A percentile compares a stretch with the other conserved stretches of the same genome.
phyloP scores from a whole-genome alignment of 371 early-diverging fungal genomes.

The Cokeromyces recurvatus region DNA sequence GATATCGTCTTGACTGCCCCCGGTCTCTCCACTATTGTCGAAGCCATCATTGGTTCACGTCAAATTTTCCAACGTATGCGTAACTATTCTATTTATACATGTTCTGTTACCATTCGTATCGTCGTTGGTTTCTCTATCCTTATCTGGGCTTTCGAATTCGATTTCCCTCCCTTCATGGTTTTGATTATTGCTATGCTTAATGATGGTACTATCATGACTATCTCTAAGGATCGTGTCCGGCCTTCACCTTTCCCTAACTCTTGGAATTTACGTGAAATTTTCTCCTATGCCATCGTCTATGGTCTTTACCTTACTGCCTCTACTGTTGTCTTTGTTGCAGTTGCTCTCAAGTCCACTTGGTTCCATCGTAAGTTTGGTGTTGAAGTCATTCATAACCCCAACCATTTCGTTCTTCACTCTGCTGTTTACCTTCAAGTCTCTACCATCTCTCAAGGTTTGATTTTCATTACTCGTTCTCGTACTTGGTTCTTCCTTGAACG shows the following conservation, averaged over 20 bases:
- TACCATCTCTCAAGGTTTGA: constrained; percentile 54
- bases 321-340: constrained; percentile 47
- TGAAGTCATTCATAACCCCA: constrained; percentile 22
- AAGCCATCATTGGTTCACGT: constrained; percentile 60
- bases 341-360: constrained; percentile 36
- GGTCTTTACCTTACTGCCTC: constrained; percentile 52
- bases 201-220: constrained; percentile 60
- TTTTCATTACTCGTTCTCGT: constrained; percentile 56
- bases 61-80: constrained; percentile 73
- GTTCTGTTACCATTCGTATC: constrained; percentile 59
- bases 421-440: constrained; percentile 56
- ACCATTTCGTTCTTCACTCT: constrained; percentile 45
- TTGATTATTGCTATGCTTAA: constrained; percentile 57
- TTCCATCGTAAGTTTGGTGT: constrained; percentile 41
- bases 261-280: constrained; percentile 57
- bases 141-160: constrained; percentile 51
- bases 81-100: constrained; percentile 55
- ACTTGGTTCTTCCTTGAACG: constrained; percentile 50
- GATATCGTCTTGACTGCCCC: constrained; percentile 77
- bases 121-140: constrained; percentile 56
- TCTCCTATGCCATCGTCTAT: constrained; percentile 50
- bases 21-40: constrained; percentile 71
- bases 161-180: constrained; percentile 62
- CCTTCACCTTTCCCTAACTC: constrained; percentile 53
- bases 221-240: constrained; percentile 52